Conservation (phyloP, 2,329 filamentous ascomycete species). For the Neobulgaria alba region DNA sequence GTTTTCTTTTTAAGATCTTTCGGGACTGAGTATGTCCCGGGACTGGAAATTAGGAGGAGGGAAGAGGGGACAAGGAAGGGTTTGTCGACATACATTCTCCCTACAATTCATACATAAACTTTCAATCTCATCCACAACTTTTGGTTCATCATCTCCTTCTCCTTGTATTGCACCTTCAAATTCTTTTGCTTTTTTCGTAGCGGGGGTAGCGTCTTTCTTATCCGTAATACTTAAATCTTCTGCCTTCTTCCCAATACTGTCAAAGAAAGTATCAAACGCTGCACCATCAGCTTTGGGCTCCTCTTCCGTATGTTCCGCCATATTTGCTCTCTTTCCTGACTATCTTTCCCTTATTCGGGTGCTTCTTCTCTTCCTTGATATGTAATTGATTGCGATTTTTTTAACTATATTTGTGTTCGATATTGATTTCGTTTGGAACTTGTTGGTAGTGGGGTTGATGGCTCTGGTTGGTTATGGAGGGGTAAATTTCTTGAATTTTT, state of each 20-base stretch:
- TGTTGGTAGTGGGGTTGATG: too few species aligned
- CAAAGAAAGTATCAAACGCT: conserved; percentile 48
- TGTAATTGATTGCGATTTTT: too few species aligned
- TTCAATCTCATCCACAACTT: conserved; percentile 60
- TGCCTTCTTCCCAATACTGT: conserved; percentile 54
- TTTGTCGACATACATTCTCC: conserved; percentile 65
- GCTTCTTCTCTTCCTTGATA: too few species aligned
- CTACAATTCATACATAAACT: conserved; percentile 83
- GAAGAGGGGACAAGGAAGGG: too few species aligned
- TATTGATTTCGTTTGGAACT: too few species aligned
- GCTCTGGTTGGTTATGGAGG: too few species aligned
- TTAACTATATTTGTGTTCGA: too few species aligned
- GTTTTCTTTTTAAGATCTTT: too few species aligned
- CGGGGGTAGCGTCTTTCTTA: neutral
- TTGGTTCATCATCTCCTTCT: conserved; percentile 36
- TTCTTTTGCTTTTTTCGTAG: neutral
- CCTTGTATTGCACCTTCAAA: conserved; percentile 1
- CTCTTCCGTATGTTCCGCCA: conserved; percentile 36
- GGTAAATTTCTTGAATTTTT: too few species aligned
- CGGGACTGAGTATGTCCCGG: too few species aligned
- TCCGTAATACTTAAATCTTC: conserved; percentile 37
- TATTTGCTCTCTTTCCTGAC: too few species aligned
- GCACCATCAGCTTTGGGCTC: conserved; percentile 33
- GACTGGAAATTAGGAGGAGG: neutral
- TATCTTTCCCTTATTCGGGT: too few species aligned